A percentile compares a stretch with the other conserved stretches of the same genome.
phyloP scores from a whole-genome alignment of 2,329 filamentous ascomycete genomes.

The Epichloe brachyelytri region DNA sequence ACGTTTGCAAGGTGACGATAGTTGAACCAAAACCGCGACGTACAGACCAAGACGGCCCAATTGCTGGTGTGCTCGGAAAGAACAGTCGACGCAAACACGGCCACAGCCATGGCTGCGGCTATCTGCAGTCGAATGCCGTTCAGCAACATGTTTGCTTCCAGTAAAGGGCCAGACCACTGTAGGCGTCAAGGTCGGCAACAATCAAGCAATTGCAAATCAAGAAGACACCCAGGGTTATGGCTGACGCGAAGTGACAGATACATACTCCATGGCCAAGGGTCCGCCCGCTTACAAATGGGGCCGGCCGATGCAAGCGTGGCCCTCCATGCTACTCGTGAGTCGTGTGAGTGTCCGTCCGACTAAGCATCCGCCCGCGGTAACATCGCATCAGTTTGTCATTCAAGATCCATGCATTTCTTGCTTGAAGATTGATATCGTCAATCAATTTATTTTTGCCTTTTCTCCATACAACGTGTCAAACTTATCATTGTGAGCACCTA shows the following conservation, averaged over 20 bases:
- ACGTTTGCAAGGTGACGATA: constrained; percentile 98
- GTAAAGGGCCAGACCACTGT: too few relatives aligned
- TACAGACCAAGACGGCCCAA: constrained; percentile 97
- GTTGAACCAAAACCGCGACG: constrained; percentile 99
- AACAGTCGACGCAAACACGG: constrained; percentile 32
- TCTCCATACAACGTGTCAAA: not conserved
- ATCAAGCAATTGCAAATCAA: not conserved
- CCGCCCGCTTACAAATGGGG: constrained; percentile 2
- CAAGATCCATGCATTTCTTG: too few relatives aligned
- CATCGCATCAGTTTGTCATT: too few relatives aligned
- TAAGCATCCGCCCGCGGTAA: too few relatives aligned
- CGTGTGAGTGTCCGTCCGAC: not conserved
- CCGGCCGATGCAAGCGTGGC: not conserved
- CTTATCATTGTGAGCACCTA: not conserved
- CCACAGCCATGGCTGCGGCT: constrained; percentile 33
- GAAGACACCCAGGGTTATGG: not conserved
- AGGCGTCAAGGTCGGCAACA: not conserved
- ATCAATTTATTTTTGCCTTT: not conserved
- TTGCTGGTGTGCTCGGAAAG: constrained; percentile 84
- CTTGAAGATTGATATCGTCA: too few relatives aligned
- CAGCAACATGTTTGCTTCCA: constrained; percentile 30
- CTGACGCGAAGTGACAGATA: not conserved
- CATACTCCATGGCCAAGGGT: not conserved
- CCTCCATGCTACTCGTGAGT: not conserved
- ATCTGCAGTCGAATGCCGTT: constrained; percentile 28